phyloP scores from a whole-genome alignment of 306 rosid genomes.

The Astragalus glycyphyllos region DNA sequence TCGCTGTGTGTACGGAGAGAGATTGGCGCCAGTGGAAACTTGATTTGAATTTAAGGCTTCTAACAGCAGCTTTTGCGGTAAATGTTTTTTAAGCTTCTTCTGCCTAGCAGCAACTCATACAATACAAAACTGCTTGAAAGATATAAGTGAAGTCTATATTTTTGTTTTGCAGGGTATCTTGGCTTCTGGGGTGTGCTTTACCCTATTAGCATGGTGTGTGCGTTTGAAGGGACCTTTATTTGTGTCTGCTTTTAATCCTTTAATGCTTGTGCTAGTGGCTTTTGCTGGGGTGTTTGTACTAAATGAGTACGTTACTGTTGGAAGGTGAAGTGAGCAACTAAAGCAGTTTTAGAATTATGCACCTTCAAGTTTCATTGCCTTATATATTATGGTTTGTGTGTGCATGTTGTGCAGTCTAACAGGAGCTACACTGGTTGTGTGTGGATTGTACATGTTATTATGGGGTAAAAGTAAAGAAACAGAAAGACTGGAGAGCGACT shows the following conservation, averaged over 20 bases:
- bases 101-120: neutral
- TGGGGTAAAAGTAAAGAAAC: constrained; percentile 46
- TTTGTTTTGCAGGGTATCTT: constrained; percentile 45
- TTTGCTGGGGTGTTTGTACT: constrained; percentile 4
- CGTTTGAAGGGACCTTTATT: constrained; percentile 44
- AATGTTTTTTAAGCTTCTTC: neutral
- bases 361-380: neutral
- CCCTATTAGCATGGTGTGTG: constrained; percentile 47
- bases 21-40: constrained; percentile 46
- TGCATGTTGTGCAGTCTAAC: constrained; percentile 28
- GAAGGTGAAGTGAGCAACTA: constrained; percentile 31
- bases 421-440: constrained; percentile 40
- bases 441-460: constrained; percentile 41
- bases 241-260: constrained; percentile 45
- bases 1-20: constrained; percentile 37
- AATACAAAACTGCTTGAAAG: too few species aligned
- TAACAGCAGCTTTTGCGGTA: constrained; percentile 40
- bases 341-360: neutral
- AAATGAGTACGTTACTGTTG: constrained; percentile 20
- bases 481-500: neutral
- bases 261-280: constrained; percentile 41
- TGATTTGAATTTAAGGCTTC: constrained; percentile 43
- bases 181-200: constrained; percentile 35
- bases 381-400: constrained; percentile 7
- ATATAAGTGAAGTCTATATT: neutral